Evolutionary conservation across 495 filamentous ascomycete genomes (phyloP).

Genomic region (Trichoderma virens): DNA sequence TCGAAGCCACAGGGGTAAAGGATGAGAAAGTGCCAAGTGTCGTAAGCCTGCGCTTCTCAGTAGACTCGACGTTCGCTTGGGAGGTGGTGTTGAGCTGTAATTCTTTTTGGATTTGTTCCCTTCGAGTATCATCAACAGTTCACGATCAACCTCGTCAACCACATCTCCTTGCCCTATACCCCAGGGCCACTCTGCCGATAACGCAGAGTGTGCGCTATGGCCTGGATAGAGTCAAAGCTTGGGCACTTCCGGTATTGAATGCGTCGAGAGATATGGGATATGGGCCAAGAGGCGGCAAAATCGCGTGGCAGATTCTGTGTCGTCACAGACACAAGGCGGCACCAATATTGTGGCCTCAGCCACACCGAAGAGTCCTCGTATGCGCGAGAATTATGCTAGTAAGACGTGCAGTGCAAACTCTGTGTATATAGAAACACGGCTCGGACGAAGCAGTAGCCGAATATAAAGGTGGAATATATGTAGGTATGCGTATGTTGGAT

Average conservation of each 20-base stretch:
- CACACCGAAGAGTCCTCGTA: not conserved
- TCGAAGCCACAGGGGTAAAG: not conserved
- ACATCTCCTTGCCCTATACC: constrained; percentile 5
- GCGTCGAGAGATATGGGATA: not conserved
- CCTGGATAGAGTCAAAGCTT: not conserved
- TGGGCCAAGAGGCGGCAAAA: not conserved
- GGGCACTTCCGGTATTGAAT: not conserved
- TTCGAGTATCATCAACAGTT: not conserved
- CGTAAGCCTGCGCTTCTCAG: not conserved
- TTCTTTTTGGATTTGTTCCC: not conserved
- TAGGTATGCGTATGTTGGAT: not conserved
- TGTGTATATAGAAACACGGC: not conserved
- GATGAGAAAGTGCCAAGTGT: not conserved
- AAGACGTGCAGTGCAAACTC: not conserved
- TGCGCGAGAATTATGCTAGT: not conserved
- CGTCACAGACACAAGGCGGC: not conserved
- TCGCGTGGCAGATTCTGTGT: not conserved
- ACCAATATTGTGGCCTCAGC: not conserved
- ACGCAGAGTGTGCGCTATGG: not conserved
- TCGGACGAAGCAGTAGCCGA: not conserved
- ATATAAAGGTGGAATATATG: not conserved
- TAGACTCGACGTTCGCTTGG: not conserved
- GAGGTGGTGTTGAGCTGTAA: not conserved
- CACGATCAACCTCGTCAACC: not conserved
- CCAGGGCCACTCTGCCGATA: not conserved